A percentile compares a stretch with the other conserved stretches of the same genome.
Evolutionary conservation across 306 rosid genomes (phyloP).

Genomic region (Phaseolus lunatus): DNA sequence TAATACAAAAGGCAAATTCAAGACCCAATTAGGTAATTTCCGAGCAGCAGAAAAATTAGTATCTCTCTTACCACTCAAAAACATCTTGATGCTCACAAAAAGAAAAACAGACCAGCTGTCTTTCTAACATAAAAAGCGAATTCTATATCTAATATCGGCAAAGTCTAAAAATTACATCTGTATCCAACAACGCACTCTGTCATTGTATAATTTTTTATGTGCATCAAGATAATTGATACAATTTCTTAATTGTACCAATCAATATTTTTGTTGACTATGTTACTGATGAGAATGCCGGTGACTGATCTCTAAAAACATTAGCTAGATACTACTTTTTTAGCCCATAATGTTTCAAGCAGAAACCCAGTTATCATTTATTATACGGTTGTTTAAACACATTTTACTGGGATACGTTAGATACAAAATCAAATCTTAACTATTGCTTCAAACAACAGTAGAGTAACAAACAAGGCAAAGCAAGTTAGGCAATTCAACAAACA

Average conservation of each 20-base stretch:
- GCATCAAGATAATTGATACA: no score
- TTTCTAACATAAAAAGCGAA: neutral
- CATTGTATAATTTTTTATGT: neutral
- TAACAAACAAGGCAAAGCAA: conserved; percentile 20
- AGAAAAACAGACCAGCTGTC: neutral
- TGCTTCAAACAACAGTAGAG: neutral
- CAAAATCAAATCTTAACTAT: neutral
- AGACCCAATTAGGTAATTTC: neutral
- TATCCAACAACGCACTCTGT: neutral
- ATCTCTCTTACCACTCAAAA: neutral
- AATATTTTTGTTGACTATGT: no score
- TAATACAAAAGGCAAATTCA: neutral
- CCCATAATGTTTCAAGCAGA: neutral
- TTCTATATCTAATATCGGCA: neutral
- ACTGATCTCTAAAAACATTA: no score
- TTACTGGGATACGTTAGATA: neutral
- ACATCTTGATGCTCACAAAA: neutral
- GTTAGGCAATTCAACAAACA: neutral
- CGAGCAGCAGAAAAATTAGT: neutral
- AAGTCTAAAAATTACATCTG: neutral
- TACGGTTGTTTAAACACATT: no score
- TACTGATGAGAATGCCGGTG: no score
- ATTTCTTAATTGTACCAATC: no score
- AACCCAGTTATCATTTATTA: no score
- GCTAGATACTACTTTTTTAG: no score